Evolutionary conservation across 2,329 filamentous ascomycete species (phyloP), one percentile per base, ranked within the genome.

Genomic region (Beauveria brongniartii): DNA sequence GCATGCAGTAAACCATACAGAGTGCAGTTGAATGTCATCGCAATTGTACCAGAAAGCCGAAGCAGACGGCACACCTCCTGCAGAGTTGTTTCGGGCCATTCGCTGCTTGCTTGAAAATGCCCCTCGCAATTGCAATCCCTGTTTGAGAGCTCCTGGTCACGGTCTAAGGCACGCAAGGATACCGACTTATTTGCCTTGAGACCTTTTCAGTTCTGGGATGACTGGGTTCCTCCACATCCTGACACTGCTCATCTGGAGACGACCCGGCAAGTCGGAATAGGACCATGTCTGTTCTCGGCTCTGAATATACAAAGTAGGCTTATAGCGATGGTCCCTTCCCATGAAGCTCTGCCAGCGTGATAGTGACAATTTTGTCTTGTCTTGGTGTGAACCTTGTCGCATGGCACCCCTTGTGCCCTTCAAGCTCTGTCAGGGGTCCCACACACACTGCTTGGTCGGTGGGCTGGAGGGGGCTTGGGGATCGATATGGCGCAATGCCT

Each of bases 401-500:
- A 34, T 14, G 12, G 30, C 30, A 34, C 30, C 30, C 26, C 28
- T 24, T 24, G 24, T 4, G 24, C 24, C 24, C 24, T 41, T 28
- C n/a, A 12, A 14, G 30, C 30, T 34, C 30, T 12, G 30, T 34
- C 34, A 2, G 14, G 9, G 34, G 46, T 41, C 24, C 56, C 56
- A 59, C 56, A 59, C 56, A 14, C 56, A 52, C 40, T 52, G 48
- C 40, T 34, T 59, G 24, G 47, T 34, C 26, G 46, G 56, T 24
- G 40, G 56, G 56, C 47, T 53, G 34, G 37, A 41, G 30, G 46
- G 55, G 55, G 46, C 47, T 59, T 51, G 44, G 47, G 56, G 47
- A 59, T 59, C 56, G 56, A 59, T 59, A 59, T 59, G 56, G 56
- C 56, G 56, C 56, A 59, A 59, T 59, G 56, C 47, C 47, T 34